Evolutionary conservation across 768 basidiomycete genomes (phyloP), one percentile per base, ranked within the genome.

Genomic region (Pulveroboletus frians): DNA sequence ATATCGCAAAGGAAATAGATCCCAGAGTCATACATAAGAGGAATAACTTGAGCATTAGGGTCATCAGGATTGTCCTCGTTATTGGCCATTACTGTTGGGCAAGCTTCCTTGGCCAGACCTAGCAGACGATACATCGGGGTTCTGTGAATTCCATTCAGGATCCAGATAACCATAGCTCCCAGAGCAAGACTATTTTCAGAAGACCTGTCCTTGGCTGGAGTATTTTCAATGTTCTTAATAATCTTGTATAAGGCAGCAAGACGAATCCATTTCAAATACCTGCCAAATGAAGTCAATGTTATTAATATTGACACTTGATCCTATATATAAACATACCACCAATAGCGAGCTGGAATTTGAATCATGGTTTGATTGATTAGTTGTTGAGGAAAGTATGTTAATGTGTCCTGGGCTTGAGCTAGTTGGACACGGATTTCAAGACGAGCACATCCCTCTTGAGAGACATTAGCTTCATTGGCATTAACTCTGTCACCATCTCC

Each of bases 201-300:
- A 15, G n/a, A 15, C 6, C 17, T 6, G 7, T 38, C 20, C 18
- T 38, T 39, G 38, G 3, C 7, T 0, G 38, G 13, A 1, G 14
- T 1, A 4, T 6, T 4, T 0, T 39, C 3, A 21, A 21, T 7
- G 6, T 39, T 39, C 1, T 1, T 4, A 15, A 39, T 8, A 2
- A 39, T 3, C 1, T 3, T 21, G 3, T 21, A 11, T 1, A 39
- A 7, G 0, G 26, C 34, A 11, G 30, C 26, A 2, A 54, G 47
- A 1, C n/a, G 26, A 3, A 48, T 21, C 17, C 18, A 53, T 17
- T 55, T 55, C 39, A 53, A 55, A 5, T 53, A 45, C 47, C 51
- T 32, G 13, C 0, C 4, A 1, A 14, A 32, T 32, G 3, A 14
- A 11, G 14, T 32, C 2, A 31, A 11, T 2, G 29, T 30, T 1